Base-by-base conservation (phyloP, 768 basidiomycete genomes). In the Podaxis rugospora region DNA sequence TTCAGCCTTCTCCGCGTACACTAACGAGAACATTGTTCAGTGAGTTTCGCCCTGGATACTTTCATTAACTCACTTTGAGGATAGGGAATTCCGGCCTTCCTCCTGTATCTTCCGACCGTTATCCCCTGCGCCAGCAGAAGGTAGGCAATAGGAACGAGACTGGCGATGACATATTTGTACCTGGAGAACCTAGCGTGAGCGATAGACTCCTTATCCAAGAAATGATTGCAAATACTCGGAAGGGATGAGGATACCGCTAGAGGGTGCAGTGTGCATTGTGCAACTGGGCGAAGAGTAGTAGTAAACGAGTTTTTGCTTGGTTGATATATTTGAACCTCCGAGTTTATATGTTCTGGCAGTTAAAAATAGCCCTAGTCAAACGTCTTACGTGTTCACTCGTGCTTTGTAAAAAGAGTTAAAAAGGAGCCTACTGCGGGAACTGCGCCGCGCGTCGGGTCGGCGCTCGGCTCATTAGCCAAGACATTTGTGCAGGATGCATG, bases 1-100 rank as follows among this genome's bases (percentile, higher is more conserved):
- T 64, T 89, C 78, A 2, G 79, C 77, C 67, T 86, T 83, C 40
- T 90, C 87, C 1, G 89, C 90, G 63, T 92, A 92, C 44, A 83
- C 87, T 90, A 36, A 28, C 16, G 36, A 18, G 2, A 46, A 18
- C 36, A 44, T 44, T 16, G 16, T 21, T 59, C 23, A 3, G 21
- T 36, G 3, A 44, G 23, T 10, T 18, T 3, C 32, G n/a, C 32
- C 13, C 14, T 25, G 14, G 18, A 4, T 1, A 14, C 27, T 13
- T 13, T 9, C n/a, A 11, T 14, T 51, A 51, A 13, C 81, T 63
- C 64, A 88, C 90, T 44, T 67, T 87, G 88, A 28, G 90, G 90
- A 68, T 91, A 92, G 7, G 72, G 66, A 57, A 93, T 80, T 2
- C 79, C 76, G 32, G 90, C 80, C 6, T 65, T 74, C 55, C 70